These are phyloP conservation scores for Bocquillonia castaneifolia DNA, from an alignment of 441 rosid species.

Conservation along the genomic window DNA sequence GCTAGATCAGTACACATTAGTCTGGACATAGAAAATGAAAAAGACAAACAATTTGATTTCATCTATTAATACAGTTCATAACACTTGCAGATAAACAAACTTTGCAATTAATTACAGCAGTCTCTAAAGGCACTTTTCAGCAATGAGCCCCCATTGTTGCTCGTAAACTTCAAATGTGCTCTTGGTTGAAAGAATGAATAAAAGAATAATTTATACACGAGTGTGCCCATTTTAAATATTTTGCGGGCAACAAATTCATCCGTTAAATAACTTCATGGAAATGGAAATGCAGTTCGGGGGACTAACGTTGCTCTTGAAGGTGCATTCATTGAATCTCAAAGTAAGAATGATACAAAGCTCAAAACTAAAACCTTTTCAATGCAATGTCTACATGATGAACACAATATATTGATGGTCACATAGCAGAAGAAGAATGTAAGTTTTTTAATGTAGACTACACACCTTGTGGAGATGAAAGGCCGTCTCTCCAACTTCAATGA, in stretches of 20 bases:
- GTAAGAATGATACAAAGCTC: background rate
- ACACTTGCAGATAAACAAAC: background rate
- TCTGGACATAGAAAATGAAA: background rate
- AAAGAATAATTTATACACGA: background rate
- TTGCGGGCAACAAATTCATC: background rate
- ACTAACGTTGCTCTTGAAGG: background rate
- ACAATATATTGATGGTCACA: background rate
- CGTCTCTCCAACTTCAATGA: slow-evolving; percentile 61
- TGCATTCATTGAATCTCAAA: background rate
- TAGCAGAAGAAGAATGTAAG: background rate
- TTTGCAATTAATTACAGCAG: background rate
- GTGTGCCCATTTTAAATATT: background rate
- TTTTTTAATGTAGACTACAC: slow-evolving; percentile 16
- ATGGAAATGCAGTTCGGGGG: background rate
- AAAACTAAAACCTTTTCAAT: background rate
- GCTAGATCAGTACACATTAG: background rate
- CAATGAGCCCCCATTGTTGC: too few relatives aligned
- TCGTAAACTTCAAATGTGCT: slow-evolving; percentile 1
- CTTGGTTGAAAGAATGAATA: background rate
- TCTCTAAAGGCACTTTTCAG: background rate
- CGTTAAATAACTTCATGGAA: background rate
- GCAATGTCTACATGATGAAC: background rate
- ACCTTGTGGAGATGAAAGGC: slow-evolving; percentile 88
- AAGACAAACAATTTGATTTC: background rate
- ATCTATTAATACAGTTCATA: background rate